Evolutionary conservation across 2,329 filamentous ascomycete genomes (phyloP).

Genomic region (Pleoardoris graminearum): DNA sequence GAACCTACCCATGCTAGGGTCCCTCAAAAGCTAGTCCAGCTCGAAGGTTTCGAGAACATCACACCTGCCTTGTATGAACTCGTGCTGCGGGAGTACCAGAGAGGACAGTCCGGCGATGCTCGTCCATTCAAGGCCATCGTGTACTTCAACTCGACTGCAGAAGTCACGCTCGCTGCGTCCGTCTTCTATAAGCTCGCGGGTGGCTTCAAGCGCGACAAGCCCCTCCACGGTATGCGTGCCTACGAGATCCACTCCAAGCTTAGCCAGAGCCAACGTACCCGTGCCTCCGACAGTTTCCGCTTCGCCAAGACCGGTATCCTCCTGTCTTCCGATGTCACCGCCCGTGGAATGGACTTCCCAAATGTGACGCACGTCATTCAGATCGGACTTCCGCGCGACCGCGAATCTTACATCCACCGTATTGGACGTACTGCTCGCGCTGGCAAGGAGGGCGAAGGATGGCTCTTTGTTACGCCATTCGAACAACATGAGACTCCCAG

Average conservation of each 20-base stretch:
- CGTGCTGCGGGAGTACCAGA: constrained; percentile 61
- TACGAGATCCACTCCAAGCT: constrained; percentile 79
- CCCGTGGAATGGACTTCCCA: constrained; percentile 58
- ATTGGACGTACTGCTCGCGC: constrained; percentile 64
- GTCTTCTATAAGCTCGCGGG: constrained; percentile 59
- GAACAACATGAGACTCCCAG: constrained; percentile 56
- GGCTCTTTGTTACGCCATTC: constrained; percentile 63
- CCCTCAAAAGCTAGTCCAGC: constrained; percentile 73
- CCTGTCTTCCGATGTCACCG: constrained; percentile 56
- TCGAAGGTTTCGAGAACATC: constrained; percentile 72
- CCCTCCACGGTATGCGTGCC: constrained; percentile 45
- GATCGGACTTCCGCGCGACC: constrained; percentile 50
- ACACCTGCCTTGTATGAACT: constrained; percentile 80
- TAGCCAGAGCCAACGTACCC: constrained; percentile 69
- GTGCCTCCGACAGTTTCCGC: constrained; percentile 73
- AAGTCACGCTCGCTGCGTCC: constrained; percentile 67
- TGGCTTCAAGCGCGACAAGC: constrained; percentile 36
- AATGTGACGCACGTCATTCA: constrained; percentile 58
- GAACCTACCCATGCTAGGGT: constrained; percentile 82
- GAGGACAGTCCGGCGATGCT: constrained; percentile 46
- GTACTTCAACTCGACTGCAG: constrained; percentile 80
- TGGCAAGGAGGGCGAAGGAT: constrained; percentile 72
- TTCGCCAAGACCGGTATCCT: constrained; percentile 58
- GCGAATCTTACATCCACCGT: constrained; percentile 57
- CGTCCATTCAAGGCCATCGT: constrained; percentile 92